Base-by-base conservation (phyloP, 306 rosid genomes). In the Benincasa hispida region DNA sequence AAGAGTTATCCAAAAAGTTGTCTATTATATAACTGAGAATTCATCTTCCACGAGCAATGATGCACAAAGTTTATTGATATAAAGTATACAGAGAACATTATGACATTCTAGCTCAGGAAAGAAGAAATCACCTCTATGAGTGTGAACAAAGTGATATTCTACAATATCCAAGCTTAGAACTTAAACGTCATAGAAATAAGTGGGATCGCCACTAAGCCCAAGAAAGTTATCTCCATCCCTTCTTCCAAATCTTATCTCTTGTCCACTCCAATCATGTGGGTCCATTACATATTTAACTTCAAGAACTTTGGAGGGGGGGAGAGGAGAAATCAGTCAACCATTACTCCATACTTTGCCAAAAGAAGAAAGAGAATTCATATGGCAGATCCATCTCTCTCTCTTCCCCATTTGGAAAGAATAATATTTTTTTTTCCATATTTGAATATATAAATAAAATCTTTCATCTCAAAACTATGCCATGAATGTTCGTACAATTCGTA, bases 401-500 rank as follows among this genome's bases (percentile, higher is more conserved):
- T 28, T 5, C 60, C 57, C 58, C 76, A 48, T 53, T 17, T 53
- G 5, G 74, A 68, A 67, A 41, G 1, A 37, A 13, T 3, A 63
- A 35, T 45, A 45, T 70, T 21, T 50, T 55, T 70, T 21, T 50
- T 55, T 74, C n/a, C 53, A 55, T 75, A 12, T 34, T 11, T 53
- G 60, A 47, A 75, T 35, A 75, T 75, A 75, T 75, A 74, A 25
- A 74, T 32, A 41, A 10, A 41, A 28, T 53, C 66, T 75, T 53
- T 55, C 47, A 57, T 25, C 35, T 48, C 58, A 47, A 48, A 72
- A 28, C 42, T 42, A 72, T 72, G 80, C 57, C 82, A 79, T 81
- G 89, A 88, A 82, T 86, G 87, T 85, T 89, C 92, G 93, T 91
- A 87, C 92, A 85, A 30, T 85, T 85, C 86, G 88, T 89, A 86